phyloP scores from a whole-genome alignment of 306 rosid genomes.

The Biancaea sappan region DNA sequence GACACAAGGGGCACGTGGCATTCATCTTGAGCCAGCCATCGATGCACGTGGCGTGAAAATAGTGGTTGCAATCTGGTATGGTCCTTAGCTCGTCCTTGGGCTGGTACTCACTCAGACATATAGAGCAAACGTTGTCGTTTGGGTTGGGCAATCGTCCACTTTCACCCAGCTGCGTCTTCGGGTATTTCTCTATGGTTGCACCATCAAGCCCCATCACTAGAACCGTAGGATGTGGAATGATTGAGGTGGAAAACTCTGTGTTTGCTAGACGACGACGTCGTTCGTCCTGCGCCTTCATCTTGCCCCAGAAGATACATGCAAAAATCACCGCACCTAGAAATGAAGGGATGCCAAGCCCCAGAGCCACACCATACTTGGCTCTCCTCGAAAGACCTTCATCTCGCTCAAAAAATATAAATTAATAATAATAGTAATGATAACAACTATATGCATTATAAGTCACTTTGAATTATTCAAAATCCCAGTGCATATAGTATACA shows the following conservation, averaged over 20 bases:
- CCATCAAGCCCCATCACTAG: constrained; percentile 53
- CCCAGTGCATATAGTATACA: too few species aligned
- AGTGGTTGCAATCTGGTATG: constrained; percentile 61
- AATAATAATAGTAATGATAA: too few species aligned
- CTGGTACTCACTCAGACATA: constrained; percentile 59
- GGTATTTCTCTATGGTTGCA: constrained; percentile 55
- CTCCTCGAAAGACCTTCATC: not conserved
- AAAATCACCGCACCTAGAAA: not conserved
- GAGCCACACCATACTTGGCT: not conserved
- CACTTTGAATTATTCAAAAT: too few species aligned
- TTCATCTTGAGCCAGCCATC: constrained; percentile 66
- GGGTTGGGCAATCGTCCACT: constrained; percentile 55
- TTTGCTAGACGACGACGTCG: too few species aligned
- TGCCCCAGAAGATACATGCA: not conserved
- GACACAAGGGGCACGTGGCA: constrained; percentile 60
- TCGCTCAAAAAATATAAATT: not conserved
- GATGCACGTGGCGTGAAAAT: constrained; percentile 53
- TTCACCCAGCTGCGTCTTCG: constrained; percentile 48
- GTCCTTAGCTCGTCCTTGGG: constrained; percentile 55
- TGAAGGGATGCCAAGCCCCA: not conserved
- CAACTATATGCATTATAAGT: too few species aligned
- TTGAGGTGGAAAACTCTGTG: too few species aligned
- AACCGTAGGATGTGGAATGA: not conserved
- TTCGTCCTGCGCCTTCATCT: not conserved
- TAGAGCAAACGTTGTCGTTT: constrained; percentile 51